Percentiles rank a stretch among this genome's conserved stretches.
These are phyloP conservation scores for Ananas comosus DNA, from an alignment of 176 grass and related monocot genomes.

Conservation along the genomic window DNA sequence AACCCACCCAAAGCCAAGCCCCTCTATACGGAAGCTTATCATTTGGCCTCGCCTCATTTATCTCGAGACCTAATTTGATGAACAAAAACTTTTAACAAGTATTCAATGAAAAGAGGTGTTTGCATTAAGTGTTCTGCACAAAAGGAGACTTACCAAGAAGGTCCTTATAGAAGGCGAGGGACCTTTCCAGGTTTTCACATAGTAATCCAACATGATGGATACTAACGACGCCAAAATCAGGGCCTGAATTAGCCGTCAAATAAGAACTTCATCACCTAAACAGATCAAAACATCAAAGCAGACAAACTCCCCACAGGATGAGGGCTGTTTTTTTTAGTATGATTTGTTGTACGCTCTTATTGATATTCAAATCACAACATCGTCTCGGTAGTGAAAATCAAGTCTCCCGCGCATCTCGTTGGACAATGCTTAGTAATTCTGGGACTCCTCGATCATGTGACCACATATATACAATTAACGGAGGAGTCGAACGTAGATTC, in stretches of 20 bases:
- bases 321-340: too few species aligned
- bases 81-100: slow-evolving; percentile 17
- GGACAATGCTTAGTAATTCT: too few species aligned
- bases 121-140: background rate
- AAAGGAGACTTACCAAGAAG: slow-evolving; percentile 52
- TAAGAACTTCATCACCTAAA: too few species aligned
- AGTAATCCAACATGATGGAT: slow-evolving; percentile 95
- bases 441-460: too few species aligned
- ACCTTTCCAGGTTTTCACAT: slow-evolving; percentile 88
- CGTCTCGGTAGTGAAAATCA: too few species aligned
- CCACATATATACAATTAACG: too few species aligned
- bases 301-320: too few species aligned
- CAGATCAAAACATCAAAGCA: too few species aligned
- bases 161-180: slow-evolving; percentile 81
- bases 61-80: slow-evolving; percentile 63
- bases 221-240: slow-evolving; percentile 82
- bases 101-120: background rate
- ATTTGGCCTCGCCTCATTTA: slow-evolving; percentile 73
- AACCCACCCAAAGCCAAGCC: slow-evolving; percentile 87
- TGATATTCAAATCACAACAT: too few species aligned
- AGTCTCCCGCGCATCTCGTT: too few species aligned
- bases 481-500: too few species aligned
- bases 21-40: slow-evolving; percentile 93
- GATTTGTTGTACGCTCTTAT: too few species aligned
- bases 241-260: slow-evolving; percentile 29